phyloP scores from a whole-genome alignment of 2,329 filamentous ascomycete genomes.

The Camillea tinctor region DNA sequence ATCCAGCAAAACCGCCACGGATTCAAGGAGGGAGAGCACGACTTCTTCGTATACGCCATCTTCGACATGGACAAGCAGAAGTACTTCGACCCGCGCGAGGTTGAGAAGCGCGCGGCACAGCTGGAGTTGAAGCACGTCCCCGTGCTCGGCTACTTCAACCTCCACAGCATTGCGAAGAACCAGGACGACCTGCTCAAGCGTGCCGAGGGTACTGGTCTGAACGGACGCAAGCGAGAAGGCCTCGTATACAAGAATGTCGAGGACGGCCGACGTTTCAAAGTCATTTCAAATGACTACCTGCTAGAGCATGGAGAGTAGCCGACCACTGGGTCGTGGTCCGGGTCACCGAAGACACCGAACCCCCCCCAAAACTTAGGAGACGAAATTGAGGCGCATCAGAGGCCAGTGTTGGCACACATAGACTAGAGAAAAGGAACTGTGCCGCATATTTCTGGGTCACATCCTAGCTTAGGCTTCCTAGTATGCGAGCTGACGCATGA shows the following conservation, averaged over 20 bases:
- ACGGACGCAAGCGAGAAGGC: constrained; percentile 18
- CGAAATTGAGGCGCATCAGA: too few species aligned
- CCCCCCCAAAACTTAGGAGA: background rate
- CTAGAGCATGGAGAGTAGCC: constrained; percentile 11
- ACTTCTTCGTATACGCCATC: constrained; percentile 28
- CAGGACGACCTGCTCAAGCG: constrained; percentile 20
- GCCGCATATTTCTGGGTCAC: too few species aligned
- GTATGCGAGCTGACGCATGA: too few species aligned
- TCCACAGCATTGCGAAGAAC: constrained; percentile 17
- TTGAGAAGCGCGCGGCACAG: constrained; percentile 9
- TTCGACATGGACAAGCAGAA: constrained; percentile 25
- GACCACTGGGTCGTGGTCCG: background rate
- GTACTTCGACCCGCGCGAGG: constrained; percentile 10
- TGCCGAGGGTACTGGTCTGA: constrained; percentile 17
- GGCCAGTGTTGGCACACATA: too few species aligned
- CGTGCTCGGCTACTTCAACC: constrained; percentile 24
- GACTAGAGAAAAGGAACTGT: too few species aligned
- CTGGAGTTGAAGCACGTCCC: constrained; percentile 23
- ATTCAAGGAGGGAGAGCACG: constrained; percentile 18
- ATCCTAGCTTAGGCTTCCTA: too few species aligned
- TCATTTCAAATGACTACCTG: constrained; percentile 22
- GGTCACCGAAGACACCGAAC: too few species aligned
- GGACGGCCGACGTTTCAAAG: constrained; percentile 29
- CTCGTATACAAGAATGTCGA: constrained; percentile 28
- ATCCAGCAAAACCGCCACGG: constrained; percentile 28